phyloP scores from a whole-genome alignment of 495 filamentous ascomycete genomes.

The Penicillium angulare region DNA sequence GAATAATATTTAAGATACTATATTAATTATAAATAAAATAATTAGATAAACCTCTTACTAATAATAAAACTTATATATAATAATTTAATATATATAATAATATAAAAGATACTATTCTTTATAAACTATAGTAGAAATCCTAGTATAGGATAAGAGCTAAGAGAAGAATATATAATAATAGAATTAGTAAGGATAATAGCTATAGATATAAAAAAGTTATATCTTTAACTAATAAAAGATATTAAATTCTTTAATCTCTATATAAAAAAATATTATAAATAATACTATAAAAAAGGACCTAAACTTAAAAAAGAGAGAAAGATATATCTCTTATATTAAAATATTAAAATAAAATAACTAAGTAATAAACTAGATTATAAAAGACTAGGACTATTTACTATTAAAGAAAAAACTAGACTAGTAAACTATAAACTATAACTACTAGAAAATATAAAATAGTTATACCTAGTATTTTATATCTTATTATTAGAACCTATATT shows the following conservation, averaged over 20 bases:
- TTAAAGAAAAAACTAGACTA: slow-evolving; percentile 9
- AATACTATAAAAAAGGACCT: slow-evolving; percentile 15
- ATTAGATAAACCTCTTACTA: slow-evolving; percentile 4
- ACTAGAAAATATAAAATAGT: slow-evolving; percentile 8
- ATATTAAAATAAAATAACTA: slow-evolving; percentile 26
- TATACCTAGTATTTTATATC: slow-evolving; percentile 12
- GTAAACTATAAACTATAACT: slow-evolving; percentile 11
- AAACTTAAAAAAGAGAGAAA: slow-evolving; percentile 26
- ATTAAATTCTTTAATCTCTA: slow-evolving; percentile 12
- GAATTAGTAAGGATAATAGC: background rate
- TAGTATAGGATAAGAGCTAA: no score
- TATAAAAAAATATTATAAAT: slow-evolving; percentile 17
- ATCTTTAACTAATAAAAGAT: slow-evolving; percentile 3
- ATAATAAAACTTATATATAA: slow-evolving; percentile 13
- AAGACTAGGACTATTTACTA: slow-evolving; percentile 17
- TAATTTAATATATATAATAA: slow-evolving; percentile 7
- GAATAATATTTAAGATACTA: slow-evolving; percentile 9
- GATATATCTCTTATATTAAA: slow-evolving; percentile 25
- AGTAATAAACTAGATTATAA: slow-evolving; percentile 31
- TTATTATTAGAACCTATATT: slow-evolving; percentile 11
- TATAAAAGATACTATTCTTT: slow-evolving; percentile 4
- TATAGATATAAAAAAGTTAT: slow-evolving; percentile 8
- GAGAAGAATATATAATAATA: slow-evolving; percentile 3
- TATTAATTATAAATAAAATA: slow-evolving; percentile 10
- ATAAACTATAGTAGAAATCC: slow-evolving; percentile 5